These are phyloP conservation scores for Penicillium sp. DNA, from an alignment of 2,329 filamentous ascomycete species.

Conservation along the genomic window DNA sequence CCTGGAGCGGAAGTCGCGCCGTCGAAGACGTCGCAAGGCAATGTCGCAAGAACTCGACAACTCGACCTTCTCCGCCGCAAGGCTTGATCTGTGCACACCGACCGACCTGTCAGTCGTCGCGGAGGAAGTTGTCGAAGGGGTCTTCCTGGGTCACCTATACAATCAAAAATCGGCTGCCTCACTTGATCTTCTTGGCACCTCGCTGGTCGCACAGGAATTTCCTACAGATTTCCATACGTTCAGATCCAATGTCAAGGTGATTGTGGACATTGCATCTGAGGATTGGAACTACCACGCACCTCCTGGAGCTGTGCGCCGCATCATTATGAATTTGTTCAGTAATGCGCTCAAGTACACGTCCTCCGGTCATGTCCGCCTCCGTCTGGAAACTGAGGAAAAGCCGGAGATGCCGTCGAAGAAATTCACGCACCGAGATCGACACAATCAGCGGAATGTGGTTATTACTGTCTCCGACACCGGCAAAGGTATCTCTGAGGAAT, in stretches of 20 bases:
- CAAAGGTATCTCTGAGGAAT: neutral
- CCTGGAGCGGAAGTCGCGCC: constrained; percentile 8
- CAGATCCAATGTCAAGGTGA: neutral
- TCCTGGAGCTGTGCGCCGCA: constrained; percentile 21
- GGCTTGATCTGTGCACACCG: constrained; percentile 3
- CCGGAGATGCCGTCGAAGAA: neutral
- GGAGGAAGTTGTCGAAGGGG: constrained; percentile 22
- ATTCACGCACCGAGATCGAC: neutral
- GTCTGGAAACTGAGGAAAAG: constrained; percentile 1
- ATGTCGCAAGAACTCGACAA: neutral
- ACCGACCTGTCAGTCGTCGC: constrained; percentile 22
- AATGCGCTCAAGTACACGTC: constrained; percentile 29
- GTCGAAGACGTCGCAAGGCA: constrained; percentile 1
- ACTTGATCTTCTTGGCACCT: neutral
- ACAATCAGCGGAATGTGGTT: neutral
- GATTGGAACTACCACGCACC: constrained; percentile 21
- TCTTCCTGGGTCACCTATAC: constrained; percentile 18
- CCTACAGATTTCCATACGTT: neutral
- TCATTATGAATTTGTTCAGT: constrained; percentile 30
- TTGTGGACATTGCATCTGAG: neutral
- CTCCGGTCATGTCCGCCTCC: constrained; percentile 20
- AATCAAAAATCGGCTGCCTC: constrained; percentile 2
- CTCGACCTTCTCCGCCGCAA: neutral
- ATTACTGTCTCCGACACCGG: neutral
- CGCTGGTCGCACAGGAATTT: neutral